Evolutionary conservation across 2,329 filamentous ascomycete genomes (phyloP), one percentile per base, ranked within the genome.

Genomic region (Epichloe brachyelytri): DNA sequence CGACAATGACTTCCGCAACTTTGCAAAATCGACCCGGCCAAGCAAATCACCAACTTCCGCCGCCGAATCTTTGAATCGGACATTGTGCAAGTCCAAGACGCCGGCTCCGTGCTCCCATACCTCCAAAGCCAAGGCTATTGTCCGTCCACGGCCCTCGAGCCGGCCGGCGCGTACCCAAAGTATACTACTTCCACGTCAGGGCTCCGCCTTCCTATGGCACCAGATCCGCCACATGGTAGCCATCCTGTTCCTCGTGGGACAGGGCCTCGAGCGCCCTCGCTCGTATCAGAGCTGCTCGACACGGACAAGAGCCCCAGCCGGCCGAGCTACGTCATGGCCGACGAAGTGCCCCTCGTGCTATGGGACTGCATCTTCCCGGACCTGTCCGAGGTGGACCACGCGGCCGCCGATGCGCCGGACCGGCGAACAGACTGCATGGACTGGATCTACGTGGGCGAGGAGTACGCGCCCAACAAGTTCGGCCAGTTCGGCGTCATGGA

Each of bases 211-310:
- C 67, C 71, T 98, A 45, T 98, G 93, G 93, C 93, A 98, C 69
- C 93, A 98, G 70, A 94, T 98, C 58, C 83, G 93, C 22, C 88
- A 91, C 71, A 90, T 98, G 80, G 83, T 94, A n/a, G 80, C 84
- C 15, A 74, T 97, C 6, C 73, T 98, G n/a, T 97, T 98, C 71
- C 74, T 93, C 11, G 82, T 97, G 8, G 93, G 88, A 30, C 93
- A 98, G 69, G 82, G 88, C 0, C 78, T 95, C 15, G 93, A 98
- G 65, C 64, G 74, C 30, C 85, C 0, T 77, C 77, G 0, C 69
- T 97, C 14, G 74, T 97, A 43, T 75, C 80, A 48, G 75, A 83
- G 22, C 73, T 98, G 41, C 76, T 98, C 26, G 86, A 97, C 63
- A 72, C 86, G 8, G 61, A 71, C 30, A 77, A 76, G 56, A 83